phyloP scores from a whole-genome alignment of 2,329 filamentous ascomycete species.

The Fusarium buxicola region DNA sequence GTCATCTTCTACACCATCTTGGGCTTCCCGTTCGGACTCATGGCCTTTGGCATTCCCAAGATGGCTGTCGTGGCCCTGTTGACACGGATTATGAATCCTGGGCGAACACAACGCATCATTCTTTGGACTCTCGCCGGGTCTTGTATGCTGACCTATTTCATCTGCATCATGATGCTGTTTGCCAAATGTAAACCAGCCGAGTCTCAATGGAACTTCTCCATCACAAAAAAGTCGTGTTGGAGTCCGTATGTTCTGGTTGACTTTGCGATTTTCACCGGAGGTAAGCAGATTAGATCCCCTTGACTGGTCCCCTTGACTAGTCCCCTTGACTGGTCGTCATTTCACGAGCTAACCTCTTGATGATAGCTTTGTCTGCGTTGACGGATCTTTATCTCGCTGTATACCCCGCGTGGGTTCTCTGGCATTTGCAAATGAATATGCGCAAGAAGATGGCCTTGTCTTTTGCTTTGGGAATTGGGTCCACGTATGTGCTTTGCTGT shows the following conservation, averaged over 20 bases:
- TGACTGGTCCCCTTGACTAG: accelerated
- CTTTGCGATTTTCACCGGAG: conserved; percentile 55
- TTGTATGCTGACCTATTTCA: conserved; percentile 48
- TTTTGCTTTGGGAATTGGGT: conserved; percentile 54
- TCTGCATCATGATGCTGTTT: conserved; percentile 55
- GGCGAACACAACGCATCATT: conserved; percentile 47
- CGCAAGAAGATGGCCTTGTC: conserved; percentile 56
- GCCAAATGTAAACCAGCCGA: conserved; percentile 55
- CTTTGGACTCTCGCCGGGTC: conserved; percentile 52
- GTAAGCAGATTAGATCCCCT: conserved; percentile 44
- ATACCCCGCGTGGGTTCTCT: conserved; percentile 54
- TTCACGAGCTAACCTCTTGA: neutral
- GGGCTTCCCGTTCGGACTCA: conserved; percentile 52
- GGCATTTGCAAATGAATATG: conserved; percentile 51
- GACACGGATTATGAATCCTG: conserved; percentile 53
- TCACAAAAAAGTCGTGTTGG: conserved; percentile 51
- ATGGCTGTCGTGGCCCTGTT: conserved; percentile 55
- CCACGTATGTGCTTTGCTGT: conserved; percentile 45
- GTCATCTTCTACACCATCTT: conserved; percentile 52
- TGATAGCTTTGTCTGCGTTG: conserved; percentile 49
- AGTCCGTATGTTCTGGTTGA: conserved; percentile 51
- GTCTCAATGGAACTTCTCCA: conserved; percentile 54
- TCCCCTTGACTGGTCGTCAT: accelerated
- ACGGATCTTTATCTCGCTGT: conserved; percentile 58
- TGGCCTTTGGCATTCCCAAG: conserved; percentile 56